A percentile compares a stretch with the other conserved stretches of the same genome.
Evolutionary conservation across 805 yeast genomes (phyloP).

Genomic region (Metschnikowia drakensbergensis): DNA sequence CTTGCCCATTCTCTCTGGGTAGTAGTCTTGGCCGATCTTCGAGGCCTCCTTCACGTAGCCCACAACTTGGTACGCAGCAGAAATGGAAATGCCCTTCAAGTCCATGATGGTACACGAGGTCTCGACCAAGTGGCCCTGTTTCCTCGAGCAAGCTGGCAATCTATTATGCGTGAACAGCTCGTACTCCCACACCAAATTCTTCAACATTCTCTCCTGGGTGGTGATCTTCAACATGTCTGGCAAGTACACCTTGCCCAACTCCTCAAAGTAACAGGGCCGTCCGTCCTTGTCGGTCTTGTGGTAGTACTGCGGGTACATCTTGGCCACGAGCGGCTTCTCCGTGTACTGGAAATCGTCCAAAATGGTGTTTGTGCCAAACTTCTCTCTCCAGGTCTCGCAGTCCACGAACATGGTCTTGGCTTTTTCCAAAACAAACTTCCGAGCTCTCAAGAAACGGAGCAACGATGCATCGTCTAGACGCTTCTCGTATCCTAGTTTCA

Average conservation of each 20-base stretch:
- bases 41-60: conserved; percentile 92
- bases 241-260: conserved; percentile 86
- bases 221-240: conserved; percentile 91
- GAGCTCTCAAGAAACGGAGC: conserved; percentile 85
- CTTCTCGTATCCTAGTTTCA: conserved; percentile 62
- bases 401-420: conserved; percentile 78
- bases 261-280: conserved; percentile 93
- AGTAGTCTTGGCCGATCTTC: conserved; percentile 90
- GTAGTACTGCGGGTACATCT: conserved; percentile 92
- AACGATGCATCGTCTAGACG: conserved; percentile 85
- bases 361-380: conserved; percentile 82
- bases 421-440: conserved; percentile 82
- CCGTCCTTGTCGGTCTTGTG: conserved; percentile 97
- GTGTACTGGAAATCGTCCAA: conserved; percentile 83
- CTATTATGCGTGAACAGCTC: conserved; percentile 82
- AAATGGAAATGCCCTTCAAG: conserved; percentile 86
- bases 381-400: conserved; percentile 90
- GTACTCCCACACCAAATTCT: conserved; percentile 96
- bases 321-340: conserved; percentile 89
- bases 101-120: conserved; percentile 96
- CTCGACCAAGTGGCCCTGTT: conserved; percentile 73
- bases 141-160: conserved; percentile 91
- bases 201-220: conserved; percentile 91
- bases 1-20: conserved; percentile 99
- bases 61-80: conserved; percentile 79